Percentiles rank a stretch among this genome's conserved stretches.
Conservation (phyloP, 164 flowering plant species). For the Santalum album region DNA sequence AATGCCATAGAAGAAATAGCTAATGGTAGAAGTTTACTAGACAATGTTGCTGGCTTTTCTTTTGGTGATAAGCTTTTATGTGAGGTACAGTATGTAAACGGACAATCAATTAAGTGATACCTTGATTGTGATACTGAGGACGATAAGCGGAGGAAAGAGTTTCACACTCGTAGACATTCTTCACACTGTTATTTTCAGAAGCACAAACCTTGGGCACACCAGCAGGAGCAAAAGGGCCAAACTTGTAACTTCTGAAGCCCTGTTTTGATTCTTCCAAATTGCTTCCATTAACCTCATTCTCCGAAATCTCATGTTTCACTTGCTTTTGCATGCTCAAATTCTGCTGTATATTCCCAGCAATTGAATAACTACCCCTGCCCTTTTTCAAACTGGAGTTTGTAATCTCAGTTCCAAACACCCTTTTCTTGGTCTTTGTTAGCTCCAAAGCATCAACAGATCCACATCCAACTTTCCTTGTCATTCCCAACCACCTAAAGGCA, state of each 20-base stretch:
- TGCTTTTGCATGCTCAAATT: conserved; percentile 13
- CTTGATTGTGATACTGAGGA: conserved; percentile 89
- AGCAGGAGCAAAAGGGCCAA: conserved; percentile 82
- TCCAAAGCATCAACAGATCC: conserved; percentile 5
- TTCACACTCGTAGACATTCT: conserved; percentile 54
- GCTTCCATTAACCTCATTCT: conserved; percentile 13
- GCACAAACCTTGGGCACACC: conserved; percentile 21
- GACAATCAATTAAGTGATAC: conserved; percentile 26
- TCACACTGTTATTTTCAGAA: conserved; percentile 17
- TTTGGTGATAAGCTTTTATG: no score
- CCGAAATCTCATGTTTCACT: conserved; percentile 23
- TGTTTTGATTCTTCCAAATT: conserved; percentile 21
- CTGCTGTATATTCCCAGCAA: conserved; percentile 14
- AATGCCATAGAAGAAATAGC: no score
- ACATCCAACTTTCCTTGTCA: conserved; percentile 20
- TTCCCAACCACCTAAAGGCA: conserved; percentile 87
- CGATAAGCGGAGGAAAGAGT: conserved; percentile 42
- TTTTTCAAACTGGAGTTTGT: conserved; percentile 55
- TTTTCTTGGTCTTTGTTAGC: conserved; percentile 34
- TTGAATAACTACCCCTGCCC: conserved; percentile 19
- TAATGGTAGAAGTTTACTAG: no score
- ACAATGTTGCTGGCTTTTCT: no score
- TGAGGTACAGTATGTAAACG: no score
- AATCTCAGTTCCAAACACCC: conserved; percentile 72
- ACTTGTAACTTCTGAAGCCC: conserved; percentile 36